Evolutionary conservation across 192 early-diverging fungal species (phyloP).

Genomic region (Podila epicladia): DNA sequence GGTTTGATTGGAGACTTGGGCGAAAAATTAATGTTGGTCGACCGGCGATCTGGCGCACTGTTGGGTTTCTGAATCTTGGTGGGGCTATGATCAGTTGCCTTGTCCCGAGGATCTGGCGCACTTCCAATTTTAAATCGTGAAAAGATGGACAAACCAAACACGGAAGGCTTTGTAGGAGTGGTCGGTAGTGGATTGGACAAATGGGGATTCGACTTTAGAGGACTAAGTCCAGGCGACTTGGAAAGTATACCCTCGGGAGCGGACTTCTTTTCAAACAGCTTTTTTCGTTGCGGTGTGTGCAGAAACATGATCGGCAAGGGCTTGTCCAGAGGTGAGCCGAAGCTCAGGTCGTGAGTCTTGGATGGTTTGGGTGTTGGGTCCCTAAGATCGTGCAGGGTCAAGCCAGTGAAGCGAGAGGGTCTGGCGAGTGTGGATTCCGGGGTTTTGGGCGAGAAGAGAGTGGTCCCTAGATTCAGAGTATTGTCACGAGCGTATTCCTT

Average conservation of each 20-base stretch:
- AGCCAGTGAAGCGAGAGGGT: constrained; percentile 9
- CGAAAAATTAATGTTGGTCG: neutral
- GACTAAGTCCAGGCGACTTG: neutral
- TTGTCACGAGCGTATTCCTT: constrained; percentile 6
- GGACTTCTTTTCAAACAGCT: constrained; percentile 13
- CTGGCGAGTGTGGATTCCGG: neutral
- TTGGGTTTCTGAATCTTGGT: neutral
- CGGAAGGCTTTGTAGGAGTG: neutral
- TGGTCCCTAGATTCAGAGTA: neutral
- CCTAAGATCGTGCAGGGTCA: constrained; percentile 38
- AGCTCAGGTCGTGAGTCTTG: neutral
- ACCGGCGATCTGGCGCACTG: neutral
- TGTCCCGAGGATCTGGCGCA: neutral
- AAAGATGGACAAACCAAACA: constrained; percentile 37
- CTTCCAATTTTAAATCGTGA: constrained; percentile 18
- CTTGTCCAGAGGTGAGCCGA: neutral
- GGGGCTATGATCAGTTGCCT: neutral
- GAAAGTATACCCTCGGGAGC: neutral
- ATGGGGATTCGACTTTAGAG: neutral
- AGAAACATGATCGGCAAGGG: constrained; percentile 41
- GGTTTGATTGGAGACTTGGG: no score
- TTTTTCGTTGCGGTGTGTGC: constrained; percentile 38
- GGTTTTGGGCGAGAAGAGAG: neutral
- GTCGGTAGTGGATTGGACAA: neutral
- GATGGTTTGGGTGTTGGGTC: constrained; percentile 39